phyloP scores from a whole-genome alignment of 257 asterid species.

The Rauvolfia tetraphylla region DNA sequence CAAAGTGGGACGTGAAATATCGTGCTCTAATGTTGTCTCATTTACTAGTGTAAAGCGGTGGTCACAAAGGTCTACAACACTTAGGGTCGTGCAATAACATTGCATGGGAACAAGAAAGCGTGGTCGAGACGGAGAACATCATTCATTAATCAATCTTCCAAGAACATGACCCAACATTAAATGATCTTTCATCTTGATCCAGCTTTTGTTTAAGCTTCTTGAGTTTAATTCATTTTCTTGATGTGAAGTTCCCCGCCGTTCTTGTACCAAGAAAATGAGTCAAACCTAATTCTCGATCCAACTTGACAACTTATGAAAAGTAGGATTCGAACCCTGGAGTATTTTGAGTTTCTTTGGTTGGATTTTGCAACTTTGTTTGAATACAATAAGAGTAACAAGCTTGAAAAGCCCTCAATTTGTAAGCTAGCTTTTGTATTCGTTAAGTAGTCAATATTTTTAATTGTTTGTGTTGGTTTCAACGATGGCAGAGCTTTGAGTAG shows the following conservation, averaged over 20 bases:
- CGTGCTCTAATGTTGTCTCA: conserved; percentile 53
- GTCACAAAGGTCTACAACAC: conserved; percentile 19
- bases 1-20: conserved; percentile 58
- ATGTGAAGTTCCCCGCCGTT: not conserved
- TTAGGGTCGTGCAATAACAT: conserved; percentile 41
- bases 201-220: too few species aligned
- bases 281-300: too few species aligned
- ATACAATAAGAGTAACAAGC: conserved; percentile 20
- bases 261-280: not conserved
- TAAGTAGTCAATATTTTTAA: conserved; percentile 12
- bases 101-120: conserved; percentile 62
- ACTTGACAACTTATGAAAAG: too few species aligned
- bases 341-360: conserved; percentile 6
- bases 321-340: too few species aligned
- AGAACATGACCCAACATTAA: not conserved
- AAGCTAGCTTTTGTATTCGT: conserved; percentile 41
- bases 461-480: conserved; percentile 32
- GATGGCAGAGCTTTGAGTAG: conserved; percentile 38
- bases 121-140: conserved; percentile 71
- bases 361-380: conserved; percentile 26
- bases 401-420: conserved; percentile 44
- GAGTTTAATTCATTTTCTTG: not conserved
- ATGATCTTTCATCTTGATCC: not conserved
- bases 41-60: conserved; percentile 47
- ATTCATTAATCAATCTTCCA: conserved; percentile 24